Evolutionary conservation across 441 rosid genomes (phyloP).

Genomic region (Hura crepitans): DNA sequence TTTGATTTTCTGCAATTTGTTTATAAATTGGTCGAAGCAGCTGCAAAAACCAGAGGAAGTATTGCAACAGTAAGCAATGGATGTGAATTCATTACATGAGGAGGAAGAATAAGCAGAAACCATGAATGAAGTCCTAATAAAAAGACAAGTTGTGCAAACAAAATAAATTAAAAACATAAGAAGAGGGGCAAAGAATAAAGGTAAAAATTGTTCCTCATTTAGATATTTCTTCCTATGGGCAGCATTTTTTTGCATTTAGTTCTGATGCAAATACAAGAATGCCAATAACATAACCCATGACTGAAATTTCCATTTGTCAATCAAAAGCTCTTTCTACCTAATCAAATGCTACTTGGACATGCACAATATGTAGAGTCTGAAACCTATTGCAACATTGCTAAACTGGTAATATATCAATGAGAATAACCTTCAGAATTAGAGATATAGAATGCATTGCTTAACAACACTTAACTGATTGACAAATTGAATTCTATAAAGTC

Average conservation of each 20-base stretch:
- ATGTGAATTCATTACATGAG: neutral
- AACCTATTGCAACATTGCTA: neutral
- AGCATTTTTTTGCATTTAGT: neutral
- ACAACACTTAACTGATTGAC: neutral
- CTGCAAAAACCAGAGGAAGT: constrained; percentile 43
- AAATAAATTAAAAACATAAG: neutral
- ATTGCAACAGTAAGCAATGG: constrained; percentile 19
- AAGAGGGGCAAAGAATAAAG: neutral
- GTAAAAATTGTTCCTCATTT: neutral
- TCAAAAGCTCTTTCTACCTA: neutral
- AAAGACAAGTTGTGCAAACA: constrained; percentile 2
- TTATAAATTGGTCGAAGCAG: constrained; percentile 95
- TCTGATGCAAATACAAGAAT: neutral
- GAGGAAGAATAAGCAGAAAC: constrained; percentile 8
- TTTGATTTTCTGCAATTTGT: constrained; percentile 96
- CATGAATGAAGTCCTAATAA: neutral
- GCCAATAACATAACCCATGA: neutral
- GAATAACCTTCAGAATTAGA: constrained; percentile 11
- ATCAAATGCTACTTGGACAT: neutral
- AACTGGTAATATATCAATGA: neutral
- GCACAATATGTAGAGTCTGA: neutral
- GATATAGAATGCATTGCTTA: neutral
- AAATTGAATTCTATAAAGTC: constrained; percentile 9
- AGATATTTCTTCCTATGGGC: neutral
- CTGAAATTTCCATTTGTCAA: neutral